Evolutionary conservation across 202 grass and related monocot species (phyloP).

Genomic region (Saccharum hybrid): DNA sequence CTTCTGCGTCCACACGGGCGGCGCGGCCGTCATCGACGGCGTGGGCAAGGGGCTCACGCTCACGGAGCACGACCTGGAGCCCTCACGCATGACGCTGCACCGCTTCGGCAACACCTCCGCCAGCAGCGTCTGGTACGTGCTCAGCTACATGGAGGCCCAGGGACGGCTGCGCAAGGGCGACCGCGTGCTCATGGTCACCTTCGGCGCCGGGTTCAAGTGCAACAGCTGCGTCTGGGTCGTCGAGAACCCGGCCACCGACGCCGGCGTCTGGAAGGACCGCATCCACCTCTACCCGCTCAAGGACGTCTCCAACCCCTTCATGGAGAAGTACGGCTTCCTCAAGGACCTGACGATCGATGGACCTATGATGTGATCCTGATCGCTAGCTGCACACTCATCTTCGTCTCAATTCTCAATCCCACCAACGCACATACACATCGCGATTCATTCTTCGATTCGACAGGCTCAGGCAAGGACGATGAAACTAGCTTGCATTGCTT

Average conservation of each 20-base stretch:
- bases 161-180: constrained; percentile 53
- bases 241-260: constrained; percentile 45
- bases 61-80: constrained; percentile 73
- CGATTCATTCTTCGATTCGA: background rate
- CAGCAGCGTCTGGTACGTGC: constrained; percentile 95
- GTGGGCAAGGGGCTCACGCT: constrained; percentile 71
- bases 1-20: constrained; percentile 90
- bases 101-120: constrained; percentile 91
- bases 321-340: constrained; percentile 89
- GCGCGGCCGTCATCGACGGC: constrained; percentile 80
- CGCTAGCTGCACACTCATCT: too few relatives aligned
- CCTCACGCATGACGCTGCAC: constrained; percentile 85
- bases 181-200: constrained; percentile 90
- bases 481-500: background rate
- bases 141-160: constrained; percentile 88
- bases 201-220: constrained; percentile 97
- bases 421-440: background rate
- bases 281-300: constrained; percentile 67
- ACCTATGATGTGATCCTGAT: constrained; percentile 31
- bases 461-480: background rate
- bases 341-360: constrained; percentile 52
- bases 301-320: constrained; percentile 65
- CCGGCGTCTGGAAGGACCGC: constrained; percentile 76
- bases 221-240: constrained; percentile 91
- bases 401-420: too few relatives aligned